These are phyloP conservation scores for Toxicodendron radicans DNA, from an alignment of 345 rosid species.

Conservation along the genomic window DNA sequence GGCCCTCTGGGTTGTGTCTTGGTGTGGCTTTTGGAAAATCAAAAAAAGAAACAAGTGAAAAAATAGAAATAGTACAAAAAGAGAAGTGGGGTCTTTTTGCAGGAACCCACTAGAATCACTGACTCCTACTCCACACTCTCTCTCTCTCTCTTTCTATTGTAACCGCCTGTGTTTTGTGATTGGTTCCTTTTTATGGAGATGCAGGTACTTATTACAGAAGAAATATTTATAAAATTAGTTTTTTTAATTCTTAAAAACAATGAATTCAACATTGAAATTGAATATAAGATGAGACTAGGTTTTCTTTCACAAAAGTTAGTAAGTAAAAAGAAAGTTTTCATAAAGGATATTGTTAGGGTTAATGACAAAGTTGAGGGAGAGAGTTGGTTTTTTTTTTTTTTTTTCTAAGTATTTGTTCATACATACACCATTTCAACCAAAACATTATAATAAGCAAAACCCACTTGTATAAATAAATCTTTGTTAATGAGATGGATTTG, in stretches of 20 bases:
- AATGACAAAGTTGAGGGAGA: slow-evolving; percentile 20
- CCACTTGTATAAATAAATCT: slow-evolving; percentile 41
- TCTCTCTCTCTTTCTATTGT: slow-evolving; percentile 47
- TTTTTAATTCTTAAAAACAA: slow-evolving; percentile 9
- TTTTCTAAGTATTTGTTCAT: slow-evolving; percentile 23
- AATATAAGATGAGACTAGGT: slow-evolving; percentile 31
- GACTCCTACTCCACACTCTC: slow-evolving; percentile 67
- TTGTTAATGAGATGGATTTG: slow-evolving; percentile 52
- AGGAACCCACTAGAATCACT: slow-evolving; percentile 77
- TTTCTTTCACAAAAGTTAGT: slow-evolving; percentile 22
- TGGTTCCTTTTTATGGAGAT: slow-evolving; percentile 49
- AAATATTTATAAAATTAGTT: not conserved
- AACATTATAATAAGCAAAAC: slow-evolving; percentile 49
- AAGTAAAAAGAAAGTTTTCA: not conserved
- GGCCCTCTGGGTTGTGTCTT: slow-evolving; percentile 30
- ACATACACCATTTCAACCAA: slow-evolving; percentile 29
- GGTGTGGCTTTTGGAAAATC: slow-evolving; percentile 30
- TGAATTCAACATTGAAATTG: slow-evolving; percentile 28
- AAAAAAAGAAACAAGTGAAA: slow-evolving; percentile 7
- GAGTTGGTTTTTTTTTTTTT: not conserved
- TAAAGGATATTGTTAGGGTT: not conserved
- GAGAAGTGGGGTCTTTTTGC: slow-evolving; percentile 40
- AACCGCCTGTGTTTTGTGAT: slow-evolving; percentile 81
- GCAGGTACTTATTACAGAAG: slow-evolving; percentile 33
- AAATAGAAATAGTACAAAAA: not conserved